Conservation (phyloP, 140 eudicot species). For the Stevia rebaudiana region DNA sequence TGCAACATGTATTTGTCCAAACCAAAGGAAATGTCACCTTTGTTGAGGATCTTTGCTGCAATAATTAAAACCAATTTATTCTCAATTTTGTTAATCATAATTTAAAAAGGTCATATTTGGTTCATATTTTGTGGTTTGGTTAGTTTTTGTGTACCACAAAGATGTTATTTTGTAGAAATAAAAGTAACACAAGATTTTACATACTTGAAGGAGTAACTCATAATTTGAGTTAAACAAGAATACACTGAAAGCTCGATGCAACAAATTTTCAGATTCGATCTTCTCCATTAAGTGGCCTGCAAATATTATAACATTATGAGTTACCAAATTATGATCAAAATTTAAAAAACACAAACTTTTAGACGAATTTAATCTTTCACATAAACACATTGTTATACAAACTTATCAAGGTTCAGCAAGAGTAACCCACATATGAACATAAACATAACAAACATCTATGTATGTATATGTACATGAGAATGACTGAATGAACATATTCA, state of each 20-base stretch:
- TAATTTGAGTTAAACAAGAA: conserved; percentile 84
- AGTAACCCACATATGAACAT: neutral
- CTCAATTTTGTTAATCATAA: neutral
- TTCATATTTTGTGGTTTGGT: neutral
- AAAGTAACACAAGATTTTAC: neutral
- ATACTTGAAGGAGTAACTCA: conserved; percentile 93
- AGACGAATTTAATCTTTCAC: conserved; percentile 3
- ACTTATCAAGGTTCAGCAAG: neutral
- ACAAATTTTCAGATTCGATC: conserved; percentile 63
- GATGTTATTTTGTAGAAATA: neutral
- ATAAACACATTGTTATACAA: neutral
- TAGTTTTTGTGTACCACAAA: neutral
- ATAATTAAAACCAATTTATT: neutral
- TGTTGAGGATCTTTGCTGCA: conserved; percentile 91
- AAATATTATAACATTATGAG: neutral
- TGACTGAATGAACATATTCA: neutral
- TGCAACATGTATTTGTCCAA: conserved; percentile 99
- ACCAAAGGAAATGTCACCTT: conserved; percentile 96
- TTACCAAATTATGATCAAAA: neutral
- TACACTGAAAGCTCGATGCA: conserved; percentile 96
- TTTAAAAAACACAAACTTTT: neutral
- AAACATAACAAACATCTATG: neutral
- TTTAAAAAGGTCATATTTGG: neutral
- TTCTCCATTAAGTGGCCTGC: conserved; percentile 97
- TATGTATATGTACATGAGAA: neutral